Conservation (phyloP, 768 basidiomycete species). For the Ephemerocybe angulata region DNA sequence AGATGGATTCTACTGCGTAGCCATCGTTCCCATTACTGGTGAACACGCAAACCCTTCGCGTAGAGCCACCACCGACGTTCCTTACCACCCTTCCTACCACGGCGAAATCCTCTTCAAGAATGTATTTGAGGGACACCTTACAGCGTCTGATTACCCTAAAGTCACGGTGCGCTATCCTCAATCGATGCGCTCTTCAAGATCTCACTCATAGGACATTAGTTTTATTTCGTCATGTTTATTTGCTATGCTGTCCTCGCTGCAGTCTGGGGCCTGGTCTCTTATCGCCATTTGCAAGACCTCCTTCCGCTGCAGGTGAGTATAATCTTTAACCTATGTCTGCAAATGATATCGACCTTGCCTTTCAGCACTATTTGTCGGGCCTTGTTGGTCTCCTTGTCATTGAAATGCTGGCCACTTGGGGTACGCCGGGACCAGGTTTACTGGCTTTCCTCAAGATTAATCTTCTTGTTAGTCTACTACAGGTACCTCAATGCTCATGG, state of each 20-base stretch:
- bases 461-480: conserved; percentile 66
- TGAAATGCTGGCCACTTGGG: conserved; percentile 93
- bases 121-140: conserved; percentile 80
- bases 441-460: conserved; percentile 6
- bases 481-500: conserved; percentile 90
- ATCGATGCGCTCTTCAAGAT: background rate
- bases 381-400: conserved; percentile 82
- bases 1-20: conserved; percentile 98
- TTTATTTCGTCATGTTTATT: conserved; percentile 82
- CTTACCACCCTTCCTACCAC: conserved; percentile 71
- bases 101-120: conserved; percentile 86
- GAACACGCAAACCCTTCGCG: conserved; percentile 33
- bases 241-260: conserved; percentile 67
- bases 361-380: conserved; percentile 86
- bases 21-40: conserved; percentile 87
- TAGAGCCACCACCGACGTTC: conserved; percentile 46
- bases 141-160: conserved; percentile 96
- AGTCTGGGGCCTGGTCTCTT: conserved; percentile 84
- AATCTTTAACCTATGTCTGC: background rate
- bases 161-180: conserved; percentile 67
- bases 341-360: background rate
- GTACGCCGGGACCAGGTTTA: conserved; percentile 34
- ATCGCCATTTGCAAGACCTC: conserved; percentile 74
- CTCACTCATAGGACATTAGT: conserved; percentile 41
- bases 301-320: conserved; percentile 79